Percentiles rank a stretch among this genome's conserved stretches.
phyloP scores from a whole-genome alignment of 1,284 basidiomycete genomes.

The Cutaneotrichosporon sp. region DNA sequence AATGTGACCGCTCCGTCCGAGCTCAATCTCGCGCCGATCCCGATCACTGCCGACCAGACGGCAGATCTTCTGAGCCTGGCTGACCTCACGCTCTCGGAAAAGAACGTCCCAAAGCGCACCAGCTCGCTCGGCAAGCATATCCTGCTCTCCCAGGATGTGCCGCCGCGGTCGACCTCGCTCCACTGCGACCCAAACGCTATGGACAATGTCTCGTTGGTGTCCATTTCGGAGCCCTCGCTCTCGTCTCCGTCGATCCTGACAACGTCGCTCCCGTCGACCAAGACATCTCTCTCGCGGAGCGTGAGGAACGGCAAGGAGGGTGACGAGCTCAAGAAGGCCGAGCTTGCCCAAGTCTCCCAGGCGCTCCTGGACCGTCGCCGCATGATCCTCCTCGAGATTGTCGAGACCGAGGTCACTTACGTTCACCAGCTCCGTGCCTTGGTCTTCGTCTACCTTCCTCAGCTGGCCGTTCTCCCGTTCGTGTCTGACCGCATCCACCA shows the following conservation, averaged over 20 bases:
- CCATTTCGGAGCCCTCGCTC: slow-evolving; percentile 21
- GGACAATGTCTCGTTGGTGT: slow-evolving; percentile 28
- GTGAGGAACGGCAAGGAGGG: slow-evolving; percentile 49
- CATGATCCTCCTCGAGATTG: slow-evolving; percentile 62
- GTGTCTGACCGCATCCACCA: slow-evolving; percentile 47
- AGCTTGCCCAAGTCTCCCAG: slow-evolving; percentile 28
- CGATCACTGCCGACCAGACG: slow-evolving; percentile 4
- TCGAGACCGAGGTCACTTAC: slow-evolving; percentile 79
- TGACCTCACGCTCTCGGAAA: slow-evolving; percentile 9
- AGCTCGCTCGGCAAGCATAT: slow-evolving; percentile 11
- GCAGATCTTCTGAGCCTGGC: slow-evolving; percentile 6
- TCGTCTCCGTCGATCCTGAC: slow-evolving; percentile 44
- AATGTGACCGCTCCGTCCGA: background rate
- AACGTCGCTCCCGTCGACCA: slow-evolving; percentile 48
- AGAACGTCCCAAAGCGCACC: background rate
- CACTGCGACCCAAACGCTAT: slow-evolving; percentile 20
- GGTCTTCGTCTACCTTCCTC: slow-evolving; percentile 59
- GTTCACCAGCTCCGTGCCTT: slow-evolving; percentile 71
- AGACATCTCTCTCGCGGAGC: slow-evolving; percentile 50
- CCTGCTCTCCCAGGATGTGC: slow-evolving; percentile 10
- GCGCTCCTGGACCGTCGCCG: slow-evolving; percentile 36
- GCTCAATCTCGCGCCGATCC: slow-evolving; percentile 11
- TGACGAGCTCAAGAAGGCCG: slow-evolving; percentile 9
- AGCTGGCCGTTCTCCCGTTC: slow-evolving; percentile 51
- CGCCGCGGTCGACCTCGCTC: slow-evolving; percentile 10